phyloP scores from a whole-genome alignment of 305 asterid genomes.

The Fraxinus greggii region DNA sequence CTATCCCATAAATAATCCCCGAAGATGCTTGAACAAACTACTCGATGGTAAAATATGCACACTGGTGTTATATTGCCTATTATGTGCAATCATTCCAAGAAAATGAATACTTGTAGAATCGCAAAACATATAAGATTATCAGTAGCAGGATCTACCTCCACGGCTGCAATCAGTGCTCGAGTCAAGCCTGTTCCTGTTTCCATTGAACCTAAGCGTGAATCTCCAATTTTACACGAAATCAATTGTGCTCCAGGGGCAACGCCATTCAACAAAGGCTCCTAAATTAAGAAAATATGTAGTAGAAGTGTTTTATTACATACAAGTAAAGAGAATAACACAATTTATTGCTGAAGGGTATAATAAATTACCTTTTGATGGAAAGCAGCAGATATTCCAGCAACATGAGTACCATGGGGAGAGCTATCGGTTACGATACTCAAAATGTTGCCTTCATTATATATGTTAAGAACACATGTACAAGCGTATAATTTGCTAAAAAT shows the following conservation, averaged over 20 bases:
- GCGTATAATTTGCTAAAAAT: constrained; percentile 91
- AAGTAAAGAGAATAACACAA: not conserved
- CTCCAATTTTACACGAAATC: constrained; percentile 95
- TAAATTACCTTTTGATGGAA: constrained; percentile 75
- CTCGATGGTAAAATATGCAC: constrained; percentile 7
- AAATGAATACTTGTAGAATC: not conserved
- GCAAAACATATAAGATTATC: not conserved
- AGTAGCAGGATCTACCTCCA: constrained; percentile 58
- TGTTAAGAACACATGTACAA: constrained; percentile 73
- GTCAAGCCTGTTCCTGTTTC: constrained; percentile 98
- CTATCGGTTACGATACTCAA: constrained; percentile 92
- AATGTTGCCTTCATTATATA: constrained; percentile 71
- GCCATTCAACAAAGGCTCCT: constrained; percentile 97
- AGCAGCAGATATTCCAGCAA: constrained; percentile 97
- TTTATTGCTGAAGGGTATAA: constrained; percentile 13
- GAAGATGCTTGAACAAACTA: not conserved
- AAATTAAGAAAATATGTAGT: constrained; percentile 26
- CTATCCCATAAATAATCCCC: not conserved
- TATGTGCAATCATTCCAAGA: not conserved
- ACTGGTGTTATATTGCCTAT: not conserved
- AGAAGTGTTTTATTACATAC: constrained; percentile 13
- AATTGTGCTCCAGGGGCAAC: constrained; percentile 99
- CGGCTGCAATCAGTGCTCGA: constrained; percentile 93
- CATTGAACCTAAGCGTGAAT: constrained; percentile 95
- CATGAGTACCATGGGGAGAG: constrained; percentile 98